These are phyloP conservation scores for Dictyostelium purpureum DNA, from an alignment of 78 protist species.

Conservation along the genomic window DNA sequence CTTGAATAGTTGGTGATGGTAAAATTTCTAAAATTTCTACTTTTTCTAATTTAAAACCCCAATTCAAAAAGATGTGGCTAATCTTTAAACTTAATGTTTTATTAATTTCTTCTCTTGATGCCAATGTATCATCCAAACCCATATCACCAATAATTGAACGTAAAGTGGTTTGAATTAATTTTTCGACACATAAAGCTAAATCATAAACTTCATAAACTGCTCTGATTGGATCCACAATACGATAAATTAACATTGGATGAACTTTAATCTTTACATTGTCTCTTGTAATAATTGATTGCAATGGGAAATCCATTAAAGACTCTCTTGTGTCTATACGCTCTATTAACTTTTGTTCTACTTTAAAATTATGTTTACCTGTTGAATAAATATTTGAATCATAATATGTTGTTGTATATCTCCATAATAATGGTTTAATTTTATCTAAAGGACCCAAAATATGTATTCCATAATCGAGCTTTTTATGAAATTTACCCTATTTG, in stretches of 20 bases:
- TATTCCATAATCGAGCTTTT: neutral
- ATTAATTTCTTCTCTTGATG: slow-evolving; percentile 19
- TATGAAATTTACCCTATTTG: neutral
- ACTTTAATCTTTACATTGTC: slow-evolving; percentile 18
- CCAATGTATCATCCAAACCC: slow-evolving; percentile 10
- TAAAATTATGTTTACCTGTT: slow-evolving; percentile 4
- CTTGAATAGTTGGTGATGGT: slow-evolving; percentile 9
- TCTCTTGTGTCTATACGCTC: neutral
- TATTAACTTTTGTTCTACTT: neutral
- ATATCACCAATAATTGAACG: slow-evolving; percentile 34
- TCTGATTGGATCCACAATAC: slow-evolving; percentile 13
- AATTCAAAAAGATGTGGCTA: slow-evolving; percentile 5
- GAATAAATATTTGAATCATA: neutral
- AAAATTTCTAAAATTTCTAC: slow-evolving; percentile 11
- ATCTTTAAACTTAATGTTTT: neutral
- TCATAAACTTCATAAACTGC: slow-evolving; percentile 31
- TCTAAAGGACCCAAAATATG: slow-evolving; percentile 23
- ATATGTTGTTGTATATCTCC: slow-evolving; percentile 24
- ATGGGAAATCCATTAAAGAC: slow-evolving; percentile 31
- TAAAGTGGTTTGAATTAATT: neutral
- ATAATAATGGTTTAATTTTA: neutral
- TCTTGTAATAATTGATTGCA: slow-evolving; percentile 16
- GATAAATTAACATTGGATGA: slow-evolving; percentile 17
- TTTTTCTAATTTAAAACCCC: slow-evolving; percentile 13
- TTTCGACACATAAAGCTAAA: slow-evolving; percentile 7